Conservation (phyloP, 2,329 filamentous ascomycete species). For the Bipolaris bicolor region DNA sequence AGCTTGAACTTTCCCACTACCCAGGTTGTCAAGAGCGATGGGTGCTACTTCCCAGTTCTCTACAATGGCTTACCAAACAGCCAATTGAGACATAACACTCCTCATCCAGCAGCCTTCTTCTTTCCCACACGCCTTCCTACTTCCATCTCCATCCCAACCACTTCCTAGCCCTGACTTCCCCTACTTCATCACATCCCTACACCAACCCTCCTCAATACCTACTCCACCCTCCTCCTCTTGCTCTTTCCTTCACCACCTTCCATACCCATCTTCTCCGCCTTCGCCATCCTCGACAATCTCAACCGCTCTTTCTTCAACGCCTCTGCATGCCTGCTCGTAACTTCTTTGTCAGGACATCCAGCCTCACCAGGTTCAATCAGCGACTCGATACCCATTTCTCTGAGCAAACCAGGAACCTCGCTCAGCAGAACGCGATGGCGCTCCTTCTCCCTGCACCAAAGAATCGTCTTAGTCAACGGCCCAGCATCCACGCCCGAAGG, state of each 20-base stretch:
- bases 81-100: not conserved
- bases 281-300: constrained; percentile 2
- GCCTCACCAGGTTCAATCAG: constrained; percentile 15
- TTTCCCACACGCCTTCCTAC: not conserved
- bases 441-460: constrained; percentile 14
- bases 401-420: constrained; percentile 12
- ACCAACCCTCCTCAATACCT: not conserved
- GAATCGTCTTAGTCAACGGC: constrained; percentile 22
- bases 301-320: constrained; percentile 19
- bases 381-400: constrained; percentile 9
- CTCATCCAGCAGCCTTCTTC: too few relatives aligned
- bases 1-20: not conserved
- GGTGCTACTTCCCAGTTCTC: not conserved
- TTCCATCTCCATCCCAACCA: not conserved
- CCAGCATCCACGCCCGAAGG: constrained; percentile 25
- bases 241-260: not conserved
- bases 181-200: not conserved
- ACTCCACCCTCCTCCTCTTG: constrained; percentile 13
- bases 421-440: constrained; percentile 13
- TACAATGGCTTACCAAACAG: not conserved
- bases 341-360: constrained; percentile 19
- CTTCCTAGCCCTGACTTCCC: not conserved
- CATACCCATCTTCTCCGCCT: constrained; percentile 1
- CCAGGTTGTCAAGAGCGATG: not conserved
- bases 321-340: constrained; percentile 1